Evolutionary conservation across 805 yeast genomes (phyloP).

Genomic region (Sugiyamaella smithiae): DNA sequence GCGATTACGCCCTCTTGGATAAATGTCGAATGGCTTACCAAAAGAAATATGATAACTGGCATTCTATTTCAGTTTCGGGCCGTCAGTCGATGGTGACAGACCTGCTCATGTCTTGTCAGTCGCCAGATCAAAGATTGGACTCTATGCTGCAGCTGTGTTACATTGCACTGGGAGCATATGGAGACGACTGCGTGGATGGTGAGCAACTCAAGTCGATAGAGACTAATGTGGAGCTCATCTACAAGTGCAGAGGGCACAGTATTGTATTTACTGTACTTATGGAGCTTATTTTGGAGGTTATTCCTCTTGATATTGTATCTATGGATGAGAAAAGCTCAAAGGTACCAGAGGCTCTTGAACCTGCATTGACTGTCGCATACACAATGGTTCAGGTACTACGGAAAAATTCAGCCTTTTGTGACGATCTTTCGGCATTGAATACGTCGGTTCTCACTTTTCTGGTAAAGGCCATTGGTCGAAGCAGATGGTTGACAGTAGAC

Average conservation of each 20-base stretch:
- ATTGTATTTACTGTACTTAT: background rate
- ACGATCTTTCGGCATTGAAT: constrained; percentile 21
- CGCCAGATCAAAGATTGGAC: background rate
- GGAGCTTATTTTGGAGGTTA: background rate
- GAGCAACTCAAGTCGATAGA: constrained; percentile 29
- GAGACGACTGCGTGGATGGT: constrained; percentile 22
- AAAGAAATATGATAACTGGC: background rate
- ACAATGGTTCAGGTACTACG: constrained; percentile 21
- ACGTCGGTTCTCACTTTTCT: constrained; percentile 44
- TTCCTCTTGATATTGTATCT: background rate
- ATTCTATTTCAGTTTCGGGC: background rate
- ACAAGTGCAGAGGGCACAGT: constrained; percentile 15
- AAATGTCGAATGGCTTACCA: background rate
- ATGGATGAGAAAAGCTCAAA: background rate
- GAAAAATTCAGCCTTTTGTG: constrained; percentile 21
- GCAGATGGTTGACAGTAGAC: constrained; percentile 55
- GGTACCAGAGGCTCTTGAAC: background rate
- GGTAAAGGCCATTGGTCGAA: constrained; percentile 53
- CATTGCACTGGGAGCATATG: constrained; percentile 34
- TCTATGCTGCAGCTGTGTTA: constrained; percentile 25
- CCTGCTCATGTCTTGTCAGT: background rate
- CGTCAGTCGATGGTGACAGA: background rate
- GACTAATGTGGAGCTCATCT: constrained; percentile 26
- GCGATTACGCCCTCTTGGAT: constrained; percentile 24
- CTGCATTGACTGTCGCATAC: constrained; percentile 28